Conservation (phyloP, 257 asterid species). For the Solanum pinnatisectum region DNA sequence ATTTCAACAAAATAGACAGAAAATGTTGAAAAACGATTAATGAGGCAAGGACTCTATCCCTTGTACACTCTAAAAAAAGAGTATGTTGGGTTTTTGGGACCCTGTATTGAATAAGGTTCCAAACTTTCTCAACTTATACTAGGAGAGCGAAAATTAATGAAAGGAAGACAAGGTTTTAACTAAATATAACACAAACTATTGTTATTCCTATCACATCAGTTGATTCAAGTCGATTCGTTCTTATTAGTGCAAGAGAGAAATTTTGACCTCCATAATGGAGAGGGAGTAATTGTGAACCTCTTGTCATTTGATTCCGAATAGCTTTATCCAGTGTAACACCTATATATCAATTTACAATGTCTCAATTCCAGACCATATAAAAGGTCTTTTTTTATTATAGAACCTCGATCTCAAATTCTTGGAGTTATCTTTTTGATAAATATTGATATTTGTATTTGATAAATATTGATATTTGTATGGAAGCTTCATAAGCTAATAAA, state of each 20-base stretch:
- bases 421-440: neutral
- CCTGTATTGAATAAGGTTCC: too few species aligned
- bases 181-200: neutral
- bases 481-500: neutral
- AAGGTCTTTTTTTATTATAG: neutral
- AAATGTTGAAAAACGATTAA: too few species aligned
- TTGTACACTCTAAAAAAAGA: too few species aligned
- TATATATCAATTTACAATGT: neutral
- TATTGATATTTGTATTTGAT: neutral
- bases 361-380: neutral
- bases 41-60: too few species aligned
- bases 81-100: too few species aligned
- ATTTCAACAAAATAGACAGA: neutral
- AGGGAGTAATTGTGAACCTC: neutral
- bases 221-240: neutral
- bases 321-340: neutral
- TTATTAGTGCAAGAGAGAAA: neutral
- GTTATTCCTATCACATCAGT: neutral
- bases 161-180: too few species aligned
- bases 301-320: neutral
- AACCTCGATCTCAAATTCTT: neutral
- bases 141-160: too few species aligned
- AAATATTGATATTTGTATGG: neutral
- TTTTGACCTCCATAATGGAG: neutral
- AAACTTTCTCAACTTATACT: too few species aligned